Conservation (phyloP, 257 asterid genomes). For the Ilex asprella region DNA sequence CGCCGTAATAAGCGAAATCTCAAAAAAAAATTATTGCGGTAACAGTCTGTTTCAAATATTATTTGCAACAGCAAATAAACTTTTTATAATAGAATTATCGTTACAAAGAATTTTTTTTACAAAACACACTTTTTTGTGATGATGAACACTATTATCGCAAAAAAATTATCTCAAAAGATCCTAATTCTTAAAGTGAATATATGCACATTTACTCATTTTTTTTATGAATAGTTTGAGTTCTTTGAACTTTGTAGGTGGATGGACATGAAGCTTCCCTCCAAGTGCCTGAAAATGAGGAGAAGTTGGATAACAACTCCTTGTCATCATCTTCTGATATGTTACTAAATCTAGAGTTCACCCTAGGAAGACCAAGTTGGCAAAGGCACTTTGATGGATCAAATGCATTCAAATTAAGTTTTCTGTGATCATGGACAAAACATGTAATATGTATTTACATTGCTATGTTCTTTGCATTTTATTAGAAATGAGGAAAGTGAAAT, state of each 20-base stretch:
- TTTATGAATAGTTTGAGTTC: neutral
- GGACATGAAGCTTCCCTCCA: slow-evolving; percentile 16
- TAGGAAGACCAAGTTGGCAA: slow-evolving; percentile 53
- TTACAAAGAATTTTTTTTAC: no score
- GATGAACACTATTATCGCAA: no score
- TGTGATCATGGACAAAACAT: neutral
- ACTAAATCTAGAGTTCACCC: slow-evolving; percentile 61
- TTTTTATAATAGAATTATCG: no score
- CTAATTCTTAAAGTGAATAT: neutral
- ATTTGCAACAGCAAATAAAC: no score
- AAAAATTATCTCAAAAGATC: neutral
- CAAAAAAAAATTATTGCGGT: no score
- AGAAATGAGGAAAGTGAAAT: neutral
- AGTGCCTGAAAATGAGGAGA: slow-evolving; percentile 4
- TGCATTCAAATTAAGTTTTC: neutral
- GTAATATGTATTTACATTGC: neutral
- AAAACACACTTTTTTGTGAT: no score
- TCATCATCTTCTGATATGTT: slow-evolving; percentile 17
- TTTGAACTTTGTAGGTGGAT: slow-evolving; percentile 18
- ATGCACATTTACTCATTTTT: neutral
- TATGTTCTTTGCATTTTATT: neutral
- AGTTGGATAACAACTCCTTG: slow-evolving; percentile 10
- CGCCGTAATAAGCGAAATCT: no score
- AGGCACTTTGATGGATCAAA: slow-evolving; percentile 17
- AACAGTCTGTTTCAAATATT: no score